Percentiles rank a stretch among this genome's conserved stretches.
Evolutionary conservation across 2,329 filamentous ascomycete species (phyloP).

Genomic region (Pseudogymnoascus sp.): DNA sequence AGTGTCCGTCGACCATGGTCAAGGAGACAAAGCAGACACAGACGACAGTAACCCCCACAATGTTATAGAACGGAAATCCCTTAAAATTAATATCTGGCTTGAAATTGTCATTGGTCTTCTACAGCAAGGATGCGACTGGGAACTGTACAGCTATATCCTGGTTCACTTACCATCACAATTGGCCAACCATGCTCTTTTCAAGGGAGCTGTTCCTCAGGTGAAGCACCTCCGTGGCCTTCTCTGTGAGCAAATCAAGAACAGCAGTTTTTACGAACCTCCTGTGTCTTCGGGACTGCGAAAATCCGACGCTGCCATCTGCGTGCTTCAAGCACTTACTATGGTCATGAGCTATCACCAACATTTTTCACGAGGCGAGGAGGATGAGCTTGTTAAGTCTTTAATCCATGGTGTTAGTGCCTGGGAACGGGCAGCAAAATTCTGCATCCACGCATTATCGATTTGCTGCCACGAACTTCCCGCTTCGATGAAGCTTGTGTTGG

Average conservation of each 20-base stretch:
- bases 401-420: conserved; percentile 74
- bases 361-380: conserved; percentile 76
- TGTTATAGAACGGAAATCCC: not conserved
- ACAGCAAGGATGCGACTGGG: conserved; percentile 72
- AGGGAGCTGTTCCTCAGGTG: conserved; percentile 62
- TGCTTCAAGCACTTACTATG: conserved; percentile 80
- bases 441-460: conserved; percentile 88
- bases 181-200: conserved; percentile 81
- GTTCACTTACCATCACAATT: conserved; percentile 81
- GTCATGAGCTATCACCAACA: conserved; percentile 83
- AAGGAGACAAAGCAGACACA: not conserved
- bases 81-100: conserved; percentile 49
- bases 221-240: conserved; percentile 65
- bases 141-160: conserved; percentile 83
- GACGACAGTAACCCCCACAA: conserved; percentile 12
- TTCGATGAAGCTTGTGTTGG: conserved; percentile 76
- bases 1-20: conserved; percentile 19
- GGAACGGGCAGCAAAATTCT: conserved; percentile 82
- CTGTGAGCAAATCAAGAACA: conserved; percentile 73
- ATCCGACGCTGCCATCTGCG: conserved; percentile 77
- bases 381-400: conserved; percentile 81
- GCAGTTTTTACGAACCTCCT: conserved; percentile 74
- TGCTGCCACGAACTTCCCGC: conserved; percentile 90
- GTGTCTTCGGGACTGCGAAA: conserved; percentile 69
- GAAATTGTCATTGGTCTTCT: conserved; percentile 67